These are phyloP conservation scores for Naematelia encephala DNA, from an alignment of 768 basidiomycete species.

Conservation along the genomic window DNA sequence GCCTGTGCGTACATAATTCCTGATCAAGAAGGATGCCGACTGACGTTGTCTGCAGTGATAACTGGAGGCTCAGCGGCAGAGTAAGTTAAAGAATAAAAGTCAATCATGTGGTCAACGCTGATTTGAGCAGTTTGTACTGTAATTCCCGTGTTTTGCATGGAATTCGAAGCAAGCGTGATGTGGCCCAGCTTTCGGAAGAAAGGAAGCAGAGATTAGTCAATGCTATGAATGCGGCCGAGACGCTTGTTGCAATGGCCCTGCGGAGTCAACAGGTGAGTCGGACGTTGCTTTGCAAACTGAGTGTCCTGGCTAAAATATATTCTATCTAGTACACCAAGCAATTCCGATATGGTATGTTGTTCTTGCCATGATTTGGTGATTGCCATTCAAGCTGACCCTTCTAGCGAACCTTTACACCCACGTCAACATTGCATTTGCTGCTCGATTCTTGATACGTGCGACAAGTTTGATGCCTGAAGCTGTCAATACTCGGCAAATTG, in stretches of 20 bases:
- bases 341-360: slow-evolving; percentile 31
- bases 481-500: slow-evolving; percentile 31
- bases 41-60: slow-evolving; percentile 23
- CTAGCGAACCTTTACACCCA: slow-evolving; percentile 32
- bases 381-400: neutral
- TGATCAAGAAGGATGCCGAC: neutral
- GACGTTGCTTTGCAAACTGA: too few species aligned
- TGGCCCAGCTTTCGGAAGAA: slow-evolving; percentile 28
- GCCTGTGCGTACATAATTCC: slow-evolving; percentile 21
- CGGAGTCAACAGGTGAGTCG: slow-evolving; percentile 23
- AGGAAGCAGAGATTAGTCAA: slow-evolving; percentile 26
- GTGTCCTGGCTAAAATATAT: neutral
- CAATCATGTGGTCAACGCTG: neutral
- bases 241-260: slow-evolving; percentile 24
- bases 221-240: slow-evolving; percentile 29
- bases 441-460: slow-evolving; percentile 40
- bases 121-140: slow-evolving; percentile 16
- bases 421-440: slow-evolving; percentile 27
- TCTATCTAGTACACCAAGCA: slow-evolving; percentile 24
- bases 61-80: slow-evolving; percentile 23
- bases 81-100: slow-evolving; percentile 9
- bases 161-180: slow-evolving; percentile 28
- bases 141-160: slow-evolving; percentile 40
- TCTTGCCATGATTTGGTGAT: neutral
- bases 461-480: slow-evolving; percentile 34